A percentile compares a stretch with the other conserved stretches of the same genome.
These are phyloP conservation scores for Selaginella tamariscina DNA, from an alignment of 75 land plant genomes.

Conservation along the genomic window DNA sequence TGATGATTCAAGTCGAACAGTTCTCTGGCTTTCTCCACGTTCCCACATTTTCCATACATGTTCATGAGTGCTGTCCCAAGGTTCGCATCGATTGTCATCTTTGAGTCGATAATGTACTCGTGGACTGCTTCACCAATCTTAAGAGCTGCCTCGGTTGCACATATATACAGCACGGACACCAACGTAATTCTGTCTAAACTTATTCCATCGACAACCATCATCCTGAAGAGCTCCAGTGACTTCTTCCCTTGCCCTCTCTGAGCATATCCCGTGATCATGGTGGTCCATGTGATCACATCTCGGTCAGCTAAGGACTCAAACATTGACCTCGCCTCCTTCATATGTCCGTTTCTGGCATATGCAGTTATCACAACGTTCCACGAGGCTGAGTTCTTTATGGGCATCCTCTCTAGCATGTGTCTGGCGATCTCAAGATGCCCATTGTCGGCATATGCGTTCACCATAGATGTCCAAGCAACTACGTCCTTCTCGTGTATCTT, in stretches of 20 bases:
- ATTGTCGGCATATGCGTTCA: neutral
- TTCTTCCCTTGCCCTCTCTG: neutral
- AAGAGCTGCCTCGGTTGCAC: neutral
- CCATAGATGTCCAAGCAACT: neutral
- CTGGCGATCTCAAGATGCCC: neutral
- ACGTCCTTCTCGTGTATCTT: neutral
- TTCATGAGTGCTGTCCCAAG: conserved; percentile 6
- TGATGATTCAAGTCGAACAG: neutral
- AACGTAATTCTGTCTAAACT: neutral
- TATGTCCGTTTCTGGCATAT: neutral
- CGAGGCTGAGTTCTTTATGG: neutral
- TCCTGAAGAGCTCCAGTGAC: neutral
- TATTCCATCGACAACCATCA: neutral
- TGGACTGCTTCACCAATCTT: neutral
- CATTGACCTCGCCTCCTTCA: neutral
- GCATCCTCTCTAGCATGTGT: neutral
- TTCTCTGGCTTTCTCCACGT: neutral
- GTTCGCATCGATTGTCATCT: neutral
- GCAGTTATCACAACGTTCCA: neutral
- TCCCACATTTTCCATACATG: conserved; percentile 9
- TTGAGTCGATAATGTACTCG: neutral
- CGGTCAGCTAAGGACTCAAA: neutral
- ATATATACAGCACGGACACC: neutral
- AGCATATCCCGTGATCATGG: conserved; percentile 11
- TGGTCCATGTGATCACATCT: conserved; percentile 4